These are phyloP conservation scores for Isabelozyma rhagii DNA, from an alignment of 805 yeast species.

Conservation along the genomic window DNA sequence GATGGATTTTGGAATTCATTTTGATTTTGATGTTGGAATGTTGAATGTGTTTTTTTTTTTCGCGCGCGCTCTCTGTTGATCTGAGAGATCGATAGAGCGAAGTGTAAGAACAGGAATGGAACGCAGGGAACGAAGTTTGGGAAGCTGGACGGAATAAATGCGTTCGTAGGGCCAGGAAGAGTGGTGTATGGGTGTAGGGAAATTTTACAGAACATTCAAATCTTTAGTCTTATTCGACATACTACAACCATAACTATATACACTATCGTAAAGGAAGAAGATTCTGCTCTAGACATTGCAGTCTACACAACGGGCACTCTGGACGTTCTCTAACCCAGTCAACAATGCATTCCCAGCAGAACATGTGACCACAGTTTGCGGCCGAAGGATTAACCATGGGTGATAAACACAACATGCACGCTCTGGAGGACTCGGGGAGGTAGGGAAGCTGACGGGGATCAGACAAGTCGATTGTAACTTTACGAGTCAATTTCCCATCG, in stretches of 20 bases:
- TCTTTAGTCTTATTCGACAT: no score
- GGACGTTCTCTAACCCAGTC: slow-evolving; percentile 88
- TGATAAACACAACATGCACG: slow-evolving; percentile 82
- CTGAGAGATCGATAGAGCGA: no score
- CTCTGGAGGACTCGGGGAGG: slow-evolving; percentile 66
- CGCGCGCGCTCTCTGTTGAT: no score
- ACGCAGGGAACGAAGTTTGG: no score
- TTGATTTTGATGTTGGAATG: no score
- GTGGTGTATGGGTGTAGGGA: no score
- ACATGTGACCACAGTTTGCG: slow-evolving; percentile 88
- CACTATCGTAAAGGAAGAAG: slow-evolving; percentile 52
- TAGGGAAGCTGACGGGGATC: slow-evolving; percentile 60
- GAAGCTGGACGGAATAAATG: no score
- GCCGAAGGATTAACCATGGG: slow-evolving; percentile 79
- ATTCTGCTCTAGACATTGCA: slow-evolving; percentile 58
- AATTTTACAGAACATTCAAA: no score
- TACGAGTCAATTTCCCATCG: slow-evolving; percentile 1
- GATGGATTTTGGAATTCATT: background rate
- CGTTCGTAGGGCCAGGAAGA: no score
- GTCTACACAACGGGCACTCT: slow-evolving; percentile 92
- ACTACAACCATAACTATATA: background rate
- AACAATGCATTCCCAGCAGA: slow-evolving; percentile 87
- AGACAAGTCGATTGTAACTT: slow-evolving; percentile 46
- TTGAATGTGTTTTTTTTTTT: no score
- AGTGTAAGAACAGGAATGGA: no score